phyloP scores from a whole-genome alignment of 2,329 filamentous ascomycete genomes.

The Graphiopsis chlorocephala region DNA sequence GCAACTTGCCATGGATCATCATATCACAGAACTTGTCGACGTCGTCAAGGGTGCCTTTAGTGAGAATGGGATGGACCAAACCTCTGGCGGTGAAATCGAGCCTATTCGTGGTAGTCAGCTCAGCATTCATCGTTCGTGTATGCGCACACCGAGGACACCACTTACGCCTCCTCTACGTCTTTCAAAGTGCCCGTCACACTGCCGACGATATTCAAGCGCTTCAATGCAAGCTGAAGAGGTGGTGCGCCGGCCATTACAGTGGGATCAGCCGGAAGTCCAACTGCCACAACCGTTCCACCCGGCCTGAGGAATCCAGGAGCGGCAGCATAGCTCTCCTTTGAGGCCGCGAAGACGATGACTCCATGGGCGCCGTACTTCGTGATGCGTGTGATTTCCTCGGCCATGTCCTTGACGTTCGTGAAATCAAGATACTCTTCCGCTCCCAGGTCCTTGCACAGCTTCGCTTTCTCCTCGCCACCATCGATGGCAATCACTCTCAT shows the following conservation, averaged over 20 bases:
- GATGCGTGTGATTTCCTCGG: conserved; percentile 35
- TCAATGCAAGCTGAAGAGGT: conserved; percentile 40
- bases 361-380: conserved; percentile 41
- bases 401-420: conserved; percentile 33
- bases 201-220: conserved; percentile 43
- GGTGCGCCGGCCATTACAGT: conserved; percentile 38
- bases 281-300: conserved; percentile 38
- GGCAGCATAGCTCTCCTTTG: conserved; percentile 36
- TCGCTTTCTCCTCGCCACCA: conserved; percentile 37
- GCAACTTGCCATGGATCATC: conserved; percentile 40
- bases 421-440: conserved; percentile 41
- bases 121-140: background rate
- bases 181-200: conserved; percentile 44
- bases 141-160: conserved; percentile 3
- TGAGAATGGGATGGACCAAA: conserved; percentile 41
- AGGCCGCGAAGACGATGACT: conserved; percentile 38
- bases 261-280: conserved; percentile 36
- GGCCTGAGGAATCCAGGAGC: conserved; percentile 35
- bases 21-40: conserved; percentile 40
- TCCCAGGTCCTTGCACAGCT: conserved; percentile 38
- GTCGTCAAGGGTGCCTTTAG: conserved; percentile 39
- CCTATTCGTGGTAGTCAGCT: background rate
- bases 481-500: conserved; percentile 42
- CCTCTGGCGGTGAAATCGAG: conserved; percentile 43
- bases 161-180: conserved; percentile 12